These are phyloP conservation scores for Pseudognaphalium luteoalbum DNA, from an alignment of 129 eudicot species.

Conservation along the genomic window DNA sequence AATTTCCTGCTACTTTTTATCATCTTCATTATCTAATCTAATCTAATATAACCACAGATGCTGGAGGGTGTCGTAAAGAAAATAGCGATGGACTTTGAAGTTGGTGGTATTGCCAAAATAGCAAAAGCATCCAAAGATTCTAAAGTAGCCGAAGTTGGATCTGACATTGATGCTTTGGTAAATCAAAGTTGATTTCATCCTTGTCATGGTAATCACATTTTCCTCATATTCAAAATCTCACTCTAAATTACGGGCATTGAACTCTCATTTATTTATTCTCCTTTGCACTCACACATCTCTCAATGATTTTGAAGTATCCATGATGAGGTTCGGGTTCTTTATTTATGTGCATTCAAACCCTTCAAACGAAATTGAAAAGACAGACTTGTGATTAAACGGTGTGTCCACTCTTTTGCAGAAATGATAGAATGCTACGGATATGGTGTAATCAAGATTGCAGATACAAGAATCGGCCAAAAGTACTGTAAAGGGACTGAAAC, in stretches of 20 bases:
- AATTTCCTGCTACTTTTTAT: background rate
- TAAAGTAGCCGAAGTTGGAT: slow-evolving; percentile 84
- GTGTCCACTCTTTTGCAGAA: background rate
- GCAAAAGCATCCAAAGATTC: slow-evolving; percentile 85
- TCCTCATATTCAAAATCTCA: background rate
- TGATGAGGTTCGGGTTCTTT: too few relatives aligned
- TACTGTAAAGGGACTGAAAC: slow-evolving; percentile 12
- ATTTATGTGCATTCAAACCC: background rate
- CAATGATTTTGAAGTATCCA: too few relatives aligned
- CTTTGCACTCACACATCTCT: background rate
- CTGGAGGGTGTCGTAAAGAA: slow-evolving; percentile 73
- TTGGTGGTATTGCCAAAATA: slow-evolving; percentile 65
- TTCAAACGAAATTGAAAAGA: too few relatives aligned
- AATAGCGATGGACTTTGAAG: slow-evolving; percentile 87
- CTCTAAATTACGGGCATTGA: background rate
- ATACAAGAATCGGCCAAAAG: background rate
- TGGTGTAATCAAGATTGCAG: background rate
- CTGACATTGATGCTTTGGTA: slow-evolving; percentile 62
- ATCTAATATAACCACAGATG: slow-evolving; percentile 51
- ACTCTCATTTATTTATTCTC: background rate
- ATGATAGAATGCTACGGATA: background rate
- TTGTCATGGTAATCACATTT: slow-evolving; percentile 12
- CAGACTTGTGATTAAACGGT: too few relatives aligned
- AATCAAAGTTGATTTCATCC: slow-evolving; percentile 39
- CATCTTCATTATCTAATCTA: background rate